Base-by-base conservation (phyloP, 2,329 filamentous ascomycete species). In the Didymella sp. region DNA sequence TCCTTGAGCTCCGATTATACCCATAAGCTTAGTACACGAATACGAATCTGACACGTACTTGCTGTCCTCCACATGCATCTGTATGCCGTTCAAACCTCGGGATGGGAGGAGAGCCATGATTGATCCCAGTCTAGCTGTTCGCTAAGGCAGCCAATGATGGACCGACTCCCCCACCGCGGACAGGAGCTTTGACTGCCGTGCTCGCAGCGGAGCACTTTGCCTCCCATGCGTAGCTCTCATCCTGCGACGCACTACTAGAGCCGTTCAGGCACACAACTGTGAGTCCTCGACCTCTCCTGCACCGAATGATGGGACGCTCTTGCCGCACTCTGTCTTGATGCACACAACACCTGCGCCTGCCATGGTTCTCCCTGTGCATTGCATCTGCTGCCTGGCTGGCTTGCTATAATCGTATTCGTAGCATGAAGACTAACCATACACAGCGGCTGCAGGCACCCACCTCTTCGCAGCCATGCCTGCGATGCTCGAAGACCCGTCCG, bases 401-500 rank as follows among this genome's bases (percentile, higher is more conserved):
- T 25, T 13, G 17, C 1, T 6, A 25, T 12, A n/a, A n/a, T n/a
- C n/a, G n/a, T n/a, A n/a, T n/a, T n/a, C 13, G 15, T 28, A 22
- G 15, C 28, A 47, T 56, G 53, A 31, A 11, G 24, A 48, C 54
- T 57, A 21, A 38, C 38, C 38, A 8, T 24, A 2, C 28, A 27
- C 49, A 52, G 48, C 48, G 54, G 43, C 54, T 48, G 54, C 48
- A 40, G 48, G 48, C 40, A 28, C 15, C 42, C 42, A 27, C 35
- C 17, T 27, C 22, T 43, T 48, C 48, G 54, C 66, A 72, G 78
- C 76, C 64, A 92, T 92, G 89, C 88, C 89, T 68, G 89, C 90
- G 61, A 89, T 91, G 77, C 83, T 92, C 71, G 89, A 93, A 73
- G 90, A 92, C 73, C 90, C 90, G 58, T 84, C 85, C 40, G 84